A percentile compares a stretch with the other conserved stretches of the same genome.
These are phyloP conservation scores for Rhodotorula sp. DNA, from an alignment of 1,284 basidiomycete species.

Conservation along the genomic window DNA sequence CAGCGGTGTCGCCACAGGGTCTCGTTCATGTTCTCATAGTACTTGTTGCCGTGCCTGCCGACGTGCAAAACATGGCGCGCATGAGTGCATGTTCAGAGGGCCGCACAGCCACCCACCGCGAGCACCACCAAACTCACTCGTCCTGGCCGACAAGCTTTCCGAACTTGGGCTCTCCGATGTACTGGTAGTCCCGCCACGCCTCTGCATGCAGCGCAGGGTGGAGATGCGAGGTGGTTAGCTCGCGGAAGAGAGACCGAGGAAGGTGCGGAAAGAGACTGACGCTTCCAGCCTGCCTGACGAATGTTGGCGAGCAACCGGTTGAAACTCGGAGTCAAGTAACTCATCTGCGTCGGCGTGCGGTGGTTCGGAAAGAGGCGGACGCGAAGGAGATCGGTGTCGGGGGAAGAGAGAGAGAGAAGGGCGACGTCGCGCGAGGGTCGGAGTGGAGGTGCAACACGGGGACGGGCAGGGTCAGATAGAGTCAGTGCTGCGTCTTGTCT, in stretches of 20 bases:
- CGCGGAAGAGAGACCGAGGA: neutral
- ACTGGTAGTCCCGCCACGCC: constrained; percentile 50
- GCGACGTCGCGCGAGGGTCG: neutral
- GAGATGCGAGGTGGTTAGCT: constrained; percentile 25
- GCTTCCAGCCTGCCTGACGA: constrained; percentile 66
- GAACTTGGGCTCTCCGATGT: constrained; percentile 87
- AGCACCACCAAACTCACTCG: constrained; percentile 60
- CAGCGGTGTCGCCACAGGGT: constrained; percentile 83
- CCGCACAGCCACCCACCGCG: too few species aligned
- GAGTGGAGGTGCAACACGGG: too few species aligned
- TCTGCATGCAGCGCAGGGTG: constrained; percentile 54
- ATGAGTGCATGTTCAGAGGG: neutral
- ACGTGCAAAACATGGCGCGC: neutral
- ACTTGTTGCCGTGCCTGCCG: constrained; percentile 51
- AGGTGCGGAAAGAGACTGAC: constrained; percentile 6
- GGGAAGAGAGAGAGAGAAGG: neutral
- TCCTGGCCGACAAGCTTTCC: constrained; percentile 77
- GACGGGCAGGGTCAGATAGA: too few species aligned
- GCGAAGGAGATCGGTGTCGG: too few species aligned
- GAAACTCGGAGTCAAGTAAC: constrained; percentile 64
- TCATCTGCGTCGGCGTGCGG: neutral
- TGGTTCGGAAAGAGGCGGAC: neutral
- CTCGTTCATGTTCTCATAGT: constrained; percentile 82
- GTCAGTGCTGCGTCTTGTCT: too few species aligned
- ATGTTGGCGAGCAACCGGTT: constrained; percentile 71